phyloP scores from a whole-genome alignment of 2,329 filamentous ascomycete genomes.

The Canariomyces notabilis region DNA sequence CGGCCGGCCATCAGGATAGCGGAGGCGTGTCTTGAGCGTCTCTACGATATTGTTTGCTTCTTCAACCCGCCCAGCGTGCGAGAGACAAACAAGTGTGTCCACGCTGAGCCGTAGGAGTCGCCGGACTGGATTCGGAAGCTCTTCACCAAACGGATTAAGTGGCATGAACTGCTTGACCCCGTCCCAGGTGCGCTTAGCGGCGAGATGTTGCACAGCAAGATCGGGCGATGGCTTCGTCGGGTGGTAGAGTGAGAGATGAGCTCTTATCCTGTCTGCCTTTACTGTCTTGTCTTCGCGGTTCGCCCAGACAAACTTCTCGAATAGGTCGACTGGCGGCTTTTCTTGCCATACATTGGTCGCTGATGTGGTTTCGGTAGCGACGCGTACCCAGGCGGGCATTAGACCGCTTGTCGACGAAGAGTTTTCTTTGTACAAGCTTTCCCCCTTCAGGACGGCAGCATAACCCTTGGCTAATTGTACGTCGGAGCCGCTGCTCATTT shows the following conservation, averaged over 20 bases:
- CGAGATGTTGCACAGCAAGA: slow-evolving; percentile 44
- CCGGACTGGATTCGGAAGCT: slow-evolving; percentile 13
- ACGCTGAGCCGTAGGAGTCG: slow-evolving; percentile 37
- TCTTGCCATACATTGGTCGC: slow-evolving; percentile 43
- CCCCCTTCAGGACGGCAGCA: slow-evolving; percentile 42
- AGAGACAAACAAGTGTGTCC: slow-evolving; percentile 45
- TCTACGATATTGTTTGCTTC: slow-evolving; percentile 39
- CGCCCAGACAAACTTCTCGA: slow-evolving; percentile 48
- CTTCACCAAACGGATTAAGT: background rate
- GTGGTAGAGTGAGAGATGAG: slow-evolving; percentile 52
- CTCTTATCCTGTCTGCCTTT: slow-evolving; percentile 37
- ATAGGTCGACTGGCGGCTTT: slow-evolving; percentile 43
- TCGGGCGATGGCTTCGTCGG: slow-evolving; percentile 45
- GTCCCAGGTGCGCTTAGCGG: slow-evolving; percentile 17
- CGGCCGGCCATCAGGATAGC: background rate
- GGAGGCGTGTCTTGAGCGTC: slow-evolving; percentile 1
- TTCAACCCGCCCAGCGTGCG: slow-evolving; percentile 34
- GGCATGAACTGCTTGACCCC: too few relatives aligned
- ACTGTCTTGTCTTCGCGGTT: slow-evolving; percentile 37
- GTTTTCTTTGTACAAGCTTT: slow-evolving; percentile 36
- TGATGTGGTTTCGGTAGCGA: slow-evolving; percentile 53
- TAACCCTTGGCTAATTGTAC: slow-evolving; percentile 49
- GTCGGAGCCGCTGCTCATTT: slow-evolving; percentile 27
- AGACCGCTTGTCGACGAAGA: slow-evolving; percentile 33
- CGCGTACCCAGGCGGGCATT: slow-evolving; percentile 39